These are phyloP conservation scores for Rubia tinctorum DNA, from an alignment of 305 asterid species.

Conservation along the genomic window DNA sequence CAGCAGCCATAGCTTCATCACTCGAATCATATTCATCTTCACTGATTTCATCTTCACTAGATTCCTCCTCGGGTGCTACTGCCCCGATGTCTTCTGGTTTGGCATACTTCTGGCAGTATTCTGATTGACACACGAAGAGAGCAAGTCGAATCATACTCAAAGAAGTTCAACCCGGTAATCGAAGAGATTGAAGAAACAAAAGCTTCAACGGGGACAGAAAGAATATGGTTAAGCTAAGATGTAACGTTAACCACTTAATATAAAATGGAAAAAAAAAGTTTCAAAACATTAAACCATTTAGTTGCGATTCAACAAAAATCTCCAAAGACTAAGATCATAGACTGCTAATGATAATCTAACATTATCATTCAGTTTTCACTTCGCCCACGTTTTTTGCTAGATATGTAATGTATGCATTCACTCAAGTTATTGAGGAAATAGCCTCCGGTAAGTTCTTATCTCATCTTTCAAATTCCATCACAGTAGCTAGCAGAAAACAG, in stretches of 20 bases:
- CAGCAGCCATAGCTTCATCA: constrained; percentile 62
- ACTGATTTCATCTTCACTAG: constrained; percentile 77
- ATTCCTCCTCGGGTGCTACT: constrained; percentile 44
- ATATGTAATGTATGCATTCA: not conserved
- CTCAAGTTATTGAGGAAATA: not conserved
- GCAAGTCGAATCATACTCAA: not conserved
- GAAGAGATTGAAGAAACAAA: not conserved
- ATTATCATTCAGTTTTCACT: not conserved
- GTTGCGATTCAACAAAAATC: not conserved
- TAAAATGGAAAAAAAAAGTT: not conserved
- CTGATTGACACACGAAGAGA: constrained; percentile 27
- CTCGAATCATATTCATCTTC: constrained; percentile 65
- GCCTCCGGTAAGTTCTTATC: not conserved
- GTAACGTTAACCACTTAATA: not conserved
- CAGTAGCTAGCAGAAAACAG: not conserved
- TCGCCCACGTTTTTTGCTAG: not conserved
- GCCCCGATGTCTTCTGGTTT: constrained; percentile 85
- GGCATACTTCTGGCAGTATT: constrained; percentile 80
- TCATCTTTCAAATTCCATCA: not conserved
- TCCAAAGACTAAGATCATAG: not conserved
- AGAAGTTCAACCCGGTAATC: not conserved
- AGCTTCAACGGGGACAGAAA: not conserved
- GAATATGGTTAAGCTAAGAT: not conserved
- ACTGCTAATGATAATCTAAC: not conserved
- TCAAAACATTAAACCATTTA: not conserved